phyloP scores from a whole-genome alignment of 495 filamentous ascomycete species.

The Clavariopsis aquatica region DNA sequence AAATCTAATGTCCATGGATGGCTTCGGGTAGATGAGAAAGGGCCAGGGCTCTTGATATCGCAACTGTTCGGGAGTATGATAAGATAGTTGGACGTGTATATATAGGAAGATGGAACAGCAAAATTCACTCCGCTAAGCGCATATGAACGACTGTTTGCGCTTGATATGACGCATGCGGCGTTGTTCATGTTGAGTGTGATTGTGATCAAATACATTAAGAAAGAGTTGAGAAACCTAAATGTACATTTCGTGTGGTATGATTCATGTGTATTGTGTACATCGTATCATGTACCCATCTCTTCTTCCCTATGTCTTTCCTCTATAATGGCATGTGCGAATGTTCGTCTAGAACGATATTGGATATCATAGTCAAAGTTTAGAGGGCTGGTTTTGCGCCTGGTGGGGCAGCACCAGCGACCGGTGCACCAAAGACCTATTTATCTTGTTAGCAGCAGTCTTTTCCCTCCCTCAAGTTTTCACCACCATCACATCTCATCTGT shows the following conservation, averaged over 20 bases:
- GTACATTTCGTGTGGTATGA: constrained; percentile 22
- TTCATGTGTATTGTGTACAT: constrained; percentile 1
- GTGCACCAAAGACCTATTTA: background rate
- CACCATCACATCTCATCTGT: background rate
- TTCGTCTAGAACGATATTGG: constrained; percentile 1
- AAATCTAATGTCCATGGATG: constrained; percentile 33
- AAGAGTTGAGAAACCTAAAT: constrained; percentile 33
- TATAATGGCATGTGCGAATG: constrained; percentile 18
- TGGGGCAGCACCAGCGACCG: background rate
- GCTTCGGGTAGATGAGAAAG: background rate
- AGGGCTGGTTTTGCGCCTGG: constrained; percentile 25
- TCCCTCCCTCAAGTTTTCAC: background rate
- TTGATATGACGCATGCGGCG: too few relatives aligned
- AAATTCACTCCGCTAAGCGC: constrained; percentile 31
- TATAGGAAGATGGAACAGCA: constrained; percentile 27
- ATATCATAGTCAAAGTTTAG: constrained; percentile 1
- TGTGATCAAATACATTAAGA: constrained; percentile 15
- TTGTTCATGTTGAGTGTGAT: too few relatives aligned
- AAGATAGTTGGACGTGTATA: constrained; percentile 27
- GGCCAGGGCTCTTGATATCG: background rate
- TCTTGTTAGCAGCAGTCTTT: background rate
- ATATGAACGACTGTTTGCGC: background rate
- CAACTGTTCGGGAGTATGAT: constrained; percentile 4
- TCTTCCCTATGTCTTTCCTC: background rate
- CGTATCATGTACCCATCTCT: background rate